phyloP scores from a whole-genome alignment of 345 rosid genomes.

The Populus pruinosa region DNA sequence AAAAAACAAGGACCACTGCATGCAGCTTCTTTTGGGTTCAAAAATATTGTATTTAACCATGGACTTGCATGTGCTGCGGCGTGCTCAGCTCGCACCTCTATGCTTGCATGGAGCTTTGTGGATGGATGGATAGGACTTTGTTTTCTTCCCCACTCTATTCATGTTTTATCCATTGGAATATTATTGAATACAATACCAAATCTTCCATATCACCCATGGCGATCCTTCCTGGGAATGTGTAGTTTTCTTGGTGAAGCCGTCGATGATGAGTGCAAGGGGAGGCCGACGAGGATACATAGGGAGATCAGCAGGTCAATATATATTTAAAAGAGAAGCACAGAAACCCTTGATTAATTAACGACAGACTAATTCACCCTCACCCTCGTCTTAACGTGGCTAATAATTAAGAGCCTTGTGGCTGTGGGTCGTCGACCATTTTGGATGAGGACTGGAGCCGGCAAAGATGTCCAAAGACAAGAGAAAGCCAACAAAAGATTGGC shows the following conservation, averaged over 20 bases:
- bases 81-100: slow-evolving; percentile 25
- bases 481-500: neutral
- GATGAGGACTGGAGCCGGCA: neutral
- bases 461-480: neutral
- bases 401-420: neutral
- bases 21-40: too few species aligned
- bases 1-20: too few species aligned
- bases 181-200: too few species aligned
- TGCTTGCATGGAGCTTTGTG: slow-evolving; percentile 24
- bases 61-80: slow-evolving; percentile 21
- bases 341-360: neutral
- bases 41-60: too few species aligned
- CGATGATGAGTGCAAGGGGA: too few species aligned
- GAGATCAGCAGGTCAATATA: too few species aligned
- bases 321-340: neutral
- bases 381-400: neutral
- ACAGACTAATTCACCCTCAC: neutral
- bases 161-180: too few species aligned
- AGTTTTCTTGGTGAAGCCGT: too few species aligned
- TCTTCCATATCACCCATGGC: too few species aligned
- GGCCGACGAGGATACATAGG: too few species aligned
- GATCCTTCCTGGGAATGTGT: too few species aligned
- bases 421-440: neutral
- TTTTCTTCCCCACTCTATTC: neutral
- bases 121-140: neutral